phyloP scores from a whole-genome alignment of 345 rosid genomes.

The Pugionium cornutum region DNA sequence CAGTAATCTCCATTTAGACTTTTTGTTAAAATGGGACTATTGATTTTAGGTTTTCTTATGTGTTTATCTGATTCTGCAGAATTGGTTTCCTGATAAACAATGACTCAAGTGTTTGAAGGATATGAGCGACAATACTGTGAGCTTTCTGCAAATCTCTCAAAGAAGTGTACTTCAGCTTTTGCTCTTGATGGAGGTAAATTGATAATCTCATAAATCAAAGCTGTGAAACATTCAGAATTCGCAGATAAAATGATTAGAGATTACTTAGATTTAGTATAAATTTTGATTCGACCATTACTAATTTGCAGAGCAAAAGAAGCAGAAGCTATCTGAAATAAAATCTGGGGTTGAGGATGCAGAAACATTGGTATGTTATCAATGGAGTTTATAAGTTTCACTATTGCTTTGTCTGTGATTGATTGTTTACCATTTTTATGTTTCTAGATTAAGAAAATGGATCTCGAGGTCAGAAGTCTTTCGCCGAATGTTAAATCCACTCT shows the following conservation, averaged over 20 bases:
- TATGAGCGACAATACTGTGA: no score
- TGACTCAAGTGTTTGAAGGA: slow-evolving; percentile 64
- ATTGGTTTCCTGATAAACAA: slow-evolving; percentile 28
- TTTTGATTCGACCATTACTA: neutral
- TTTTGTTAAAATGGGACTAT: neutral
- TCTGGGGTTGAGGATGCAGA: slow-evolving; percentile 71
- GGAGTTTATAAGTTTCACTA: neutral
- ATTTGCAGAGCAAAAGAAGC: slow-evolving; percentile 72
- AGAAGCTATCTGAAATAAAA: slow-evolving; percentile 65
- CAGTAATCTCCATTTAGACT: no score
- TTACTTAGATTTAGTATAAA: neutral
- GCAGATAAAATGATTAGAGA: neutral
- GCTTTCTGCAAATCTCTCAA: slow-evolving; percentile 58
- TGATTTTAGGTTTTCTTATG: neutral
- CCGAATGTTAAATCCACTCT: slow-evolving; percentile 67
- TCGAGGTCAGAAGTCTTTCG: slow-evolving; percentile 69
- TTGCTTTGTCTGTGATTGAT: neutral
- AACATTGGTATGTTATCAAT: slow-evolving; percentile 51
- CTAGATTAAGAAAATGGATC: slow-evolving; percentile 73
- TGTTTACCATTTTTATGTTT: neutral
- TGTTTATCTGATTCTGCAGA: slow-evolving; percentile 8
- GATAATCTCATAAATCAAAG: no score
- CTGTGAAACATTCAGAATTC: no score
- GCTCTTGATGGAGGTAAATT: slow-evolving; percentile 52
- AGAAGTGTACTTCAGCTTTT: slow-evolving; percentile 50